Evolutionary conservation across 768 basidiomycete genomes (phyloP).

Genomic region (Cystofilobasidium capitatum): DNA sequence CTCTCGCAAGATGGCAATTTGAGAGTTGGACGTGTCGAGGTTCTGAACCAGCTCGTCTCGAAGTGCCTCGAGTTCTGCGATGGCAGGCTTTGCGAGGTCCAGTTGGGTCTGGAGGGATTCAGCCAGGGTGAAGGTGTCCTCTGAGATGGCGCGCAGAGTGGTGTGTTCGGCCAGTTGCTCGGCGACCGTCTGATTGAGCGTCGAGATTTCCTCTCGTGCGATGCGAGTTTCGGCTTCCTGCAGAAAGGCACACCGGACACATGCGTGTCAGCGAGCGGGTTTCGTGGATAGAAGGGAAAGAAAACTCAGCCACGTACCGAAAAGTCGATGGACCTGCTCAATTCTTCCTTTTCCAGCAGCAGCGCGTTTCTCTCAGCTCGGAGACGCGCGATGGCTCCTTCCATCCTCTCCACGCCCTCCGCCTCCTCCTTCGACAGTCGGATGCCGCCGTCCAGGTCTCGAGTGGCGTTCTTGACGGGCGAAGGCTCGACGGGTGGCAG

Average conservation of each 20-base stretch:
- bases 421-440: slow-evolving; percentile 1
- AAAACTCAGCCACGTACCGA: slow-evolving; percentile 4
- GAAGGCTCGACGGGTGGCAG: not conserved
- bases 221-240: slow-evolving; percentile 12
- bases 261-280: not conserved
- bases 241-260: not conserved
- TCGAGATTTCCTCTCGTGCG: not conserved
- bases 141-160: not conserved
- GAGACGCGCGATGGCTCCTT: slow-evolving; percentile 9
- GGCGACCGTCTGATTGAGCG: not conserved
- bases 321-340: slow-evolving; percentile 1
- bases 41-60: not conserved
- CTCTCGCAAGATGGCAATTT: no score
- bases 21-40: not conserved
- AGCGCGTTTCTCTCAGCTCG: slow-evolving; percentile 9
- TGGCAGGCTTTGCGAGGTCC: not conserved
- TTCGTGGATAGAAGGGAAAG: not conserved
- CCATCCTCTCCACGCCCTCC: slow-evolving; percentile 2
- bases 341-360: not conserved
- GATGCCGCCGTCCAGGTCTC: not conserved
- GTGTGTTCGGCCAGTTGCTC: not conserved
- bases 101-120: slow-evolving; percentile 2
- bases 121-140: not conserved
- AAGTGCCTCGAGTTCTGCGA: not conserved
- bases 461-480: not conserved